These are phyloP conservation scores for Tricholoma furcatifolium DNA, from an alignment of 768 basidiomycete species.

Conservation along the genomic window DNA sequence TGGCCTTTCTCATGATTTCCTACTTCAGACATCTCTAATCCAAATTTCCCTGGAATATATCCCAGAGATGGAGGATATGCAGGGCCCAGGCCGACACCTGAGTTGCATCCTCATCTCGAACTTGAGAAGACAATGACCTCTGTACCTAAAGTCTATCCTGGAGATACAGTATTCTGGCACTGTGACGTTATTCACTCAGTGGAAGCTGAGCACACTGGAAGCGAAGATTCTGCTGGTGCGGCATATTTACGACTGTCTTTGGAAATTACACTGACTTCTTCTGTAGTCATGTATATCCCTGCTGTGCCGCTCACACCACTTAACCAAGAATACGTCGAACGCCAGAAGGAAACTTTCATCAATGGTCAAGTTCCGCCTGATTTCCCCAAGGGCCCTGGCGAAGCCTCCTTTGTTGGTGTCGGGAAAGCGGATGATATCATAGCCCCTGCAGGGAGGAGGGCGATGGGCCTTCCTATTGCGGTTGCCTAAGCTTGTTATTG, in stretches of 20 bases:
- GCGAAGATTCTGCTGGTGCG: slow-evolving; percentile 54
- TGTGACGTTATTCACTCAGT: slow-evolving; percentile 55
- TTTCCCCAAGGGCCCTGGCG: slow-evolving; percentile 49
- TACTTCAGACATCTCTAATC: slow-evolving; percentile 38
- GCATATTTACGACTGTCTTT: not conserved
- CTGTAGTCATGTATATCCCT: slow-evolving; percentile 74
- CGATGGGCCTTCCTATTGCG: slow-evolving; percentile 39
- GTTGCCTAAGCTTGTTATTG: slow-evolving; percentile 14
- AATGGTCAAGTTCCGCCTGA: slow-evolving; percentile 66
- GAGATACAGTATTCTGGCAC: slow-evolving; percentile 82
- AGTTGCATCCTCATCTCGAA: slow-evolving; percentile 65
- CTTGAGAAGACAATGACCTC: slow-evolving; percentile 67
- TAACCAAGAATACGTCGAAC: slow-evolving; percentile 59
- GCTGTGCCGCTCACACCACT: slow-evolving; percentile 64
- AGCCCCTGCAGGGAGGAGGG: slow-evolving; percentile 33
- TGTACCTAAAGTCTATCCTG: slow-evolving; percentile 68
- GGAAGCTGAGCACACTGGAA: slow-evolving; percentile 51
- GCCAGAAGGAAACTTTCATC: slow-evolving; percentile 64
- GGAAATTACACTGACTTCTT: not conserved
- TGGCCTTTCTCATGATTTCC: not conserved
- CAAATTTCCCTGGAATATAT: slow-evolving; percentile 55
- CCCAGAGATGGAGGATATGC: slow-evolving; percentile 35
- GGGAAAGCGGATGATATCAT: slow-evolving; percentile 35
- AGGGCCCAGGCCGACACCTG: slow-evolving; percentile 50
- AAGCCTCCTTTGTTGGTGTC: slow-evolving; percentile 35